These are phyloP conservation scores for Byssothecium circinans DNA, from an alignment of 2,329 filamentous ascomycete genomes.

Conservation along the genomic window DNA sequence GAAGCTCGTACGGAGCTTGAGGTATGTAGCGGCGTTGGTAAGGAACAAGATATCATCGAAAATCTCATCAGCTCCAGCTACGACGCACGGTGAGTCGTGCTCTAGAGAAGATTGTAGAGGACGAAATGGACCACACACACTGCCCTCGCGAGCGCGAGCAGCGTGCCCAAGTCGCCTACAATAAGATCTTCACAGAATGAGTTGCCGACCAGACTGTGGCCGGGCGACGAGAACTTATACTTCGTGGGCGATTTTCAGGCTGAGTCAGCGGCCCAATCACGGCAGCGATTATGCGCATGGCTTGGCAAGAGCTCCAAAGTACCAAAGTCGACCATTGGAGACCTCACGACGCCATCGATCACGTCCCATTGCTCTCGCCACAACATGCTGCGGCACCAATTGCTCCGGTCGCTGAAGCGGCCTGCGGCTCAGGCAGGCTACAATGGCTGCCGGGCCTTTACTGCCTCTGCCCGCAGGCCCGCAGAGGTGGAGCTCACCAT, in stretches of 20 bases:
- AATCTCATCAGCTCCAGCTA: constrained; percentile 67
- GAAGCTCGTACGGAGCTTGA: background rate
- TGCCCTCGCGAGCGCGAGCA: constrained; percentile 18
- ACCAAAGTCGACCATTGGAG: constrained; percentile 9
- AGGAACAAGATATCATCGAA: constrained; percentile 64
- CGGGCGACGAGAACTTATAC: constrained; percentile 29
- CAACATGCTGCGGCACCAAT: constrained; percentile 65
- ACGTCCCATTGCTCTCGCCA: constrained; percentile 28
- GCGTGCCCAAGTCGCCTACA: constrained; percentile 59
- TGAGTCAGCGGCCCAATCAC: constrained; percentile 35
- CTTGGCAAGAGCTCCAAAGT: constrained; percentile 7
- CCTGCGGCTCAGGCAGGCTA: constrained; percentile 55
- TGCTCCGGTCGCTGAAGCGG: constrained; percentile 63
- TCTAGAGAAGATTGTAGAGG: constrained; percentile 68
- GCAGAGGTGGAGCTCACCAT: constrained; percentile 97
- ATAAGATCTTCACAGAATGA: constrained; percentile 67
- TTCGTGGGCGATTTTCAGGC: background rate
- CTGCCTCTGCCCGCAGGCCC: constrained; percentile 73
- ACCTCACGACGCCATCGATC: constrained; percentile 17
- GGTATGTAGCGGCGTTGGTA: constrained; percentile 66
- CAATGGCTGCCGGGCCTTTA: constrained; percentile 75
- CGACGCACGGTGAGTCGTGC: constrained; percentile 56
- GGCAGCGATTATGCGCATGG: constrained; percentile 10
- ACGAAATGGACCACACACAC: constrained; percentile 48
- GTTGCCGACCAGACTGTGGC: constrained; percentile 47